Evolutionary conservation across 2,329 filamentous ascomycete genomes (phyloP).

Genomic region (Xylariaceae sp.): DNA sequence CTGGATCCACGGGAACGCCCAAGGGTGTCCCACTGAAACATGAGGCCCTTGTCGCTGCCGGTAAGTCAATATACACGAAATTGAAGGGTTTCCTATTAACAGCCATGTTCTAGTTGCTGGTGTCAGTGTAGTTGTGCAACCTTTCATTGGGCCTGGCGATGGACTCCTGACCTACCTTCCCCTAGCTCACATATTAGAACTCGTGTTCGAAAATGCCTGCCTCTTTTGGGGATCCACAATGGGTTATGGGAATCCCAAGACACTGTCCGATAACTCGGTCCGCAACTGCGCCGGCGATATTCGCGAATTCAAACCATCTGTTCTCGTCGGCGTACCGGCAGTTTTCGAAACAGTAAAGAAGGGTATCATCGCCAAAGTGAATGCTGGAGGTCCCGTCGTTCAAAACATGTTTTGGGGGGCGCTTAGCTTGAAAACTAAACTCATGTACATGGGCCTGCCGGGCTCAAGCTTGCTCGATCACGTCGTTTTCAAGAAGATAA

Average conservation of each 20-base stretch:
- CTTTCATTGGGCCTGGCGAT: conserved; percentile 72
- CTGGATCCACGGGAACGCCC: conserved; percentile 73
- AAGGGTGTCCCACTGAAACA: conserved; percentile 78
- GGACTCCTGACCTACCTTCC: conserved; percentile 78
- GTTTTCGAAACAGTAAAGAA: conserved; percentile 93
- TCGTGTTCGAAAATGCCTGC: conserved; percentile 80
- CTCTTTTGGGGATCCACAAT: conserved; percentile 82
- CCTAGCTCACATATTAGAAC: conserved; percentile 83
- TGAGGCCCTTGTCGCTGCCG: conserved; percentile 65
- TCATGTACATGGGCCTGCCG: conserved; percentile 51
- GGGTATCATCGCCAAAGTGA: conserved; percentile 73
- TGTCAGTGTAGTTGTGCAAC: conserved; percentile 69
- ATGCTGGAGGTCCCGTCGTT: conserved; percentile 59
- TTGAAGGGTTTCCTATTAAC: conserved; percentile 13
- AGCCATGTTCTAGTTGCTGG: conserved; percentile 54
- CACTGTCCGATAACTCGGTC: conserved; percentile 73
- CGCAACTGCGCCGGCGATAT: conserved; percentile 87
- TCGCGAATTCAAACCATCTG: conserved; percentile 73
- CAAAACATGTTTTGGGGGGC: conserved; percentile 69
- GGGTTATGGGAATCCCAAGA: conserved; percentile 84
- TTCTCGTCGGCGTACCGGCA: conserved; percentile 80
- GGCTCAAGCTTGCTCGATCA: conserved; percentile 67
- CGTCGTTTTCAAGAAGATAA: conserved; percentile 85
- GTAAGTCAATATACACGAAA: conserved; percentile 40
- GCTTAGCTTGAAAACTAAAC: conserved; percentile 46